Evolutionary conservation across 129 eudicot genomes (phyloP).

Genomic region (Artemisia annua): DNA sequence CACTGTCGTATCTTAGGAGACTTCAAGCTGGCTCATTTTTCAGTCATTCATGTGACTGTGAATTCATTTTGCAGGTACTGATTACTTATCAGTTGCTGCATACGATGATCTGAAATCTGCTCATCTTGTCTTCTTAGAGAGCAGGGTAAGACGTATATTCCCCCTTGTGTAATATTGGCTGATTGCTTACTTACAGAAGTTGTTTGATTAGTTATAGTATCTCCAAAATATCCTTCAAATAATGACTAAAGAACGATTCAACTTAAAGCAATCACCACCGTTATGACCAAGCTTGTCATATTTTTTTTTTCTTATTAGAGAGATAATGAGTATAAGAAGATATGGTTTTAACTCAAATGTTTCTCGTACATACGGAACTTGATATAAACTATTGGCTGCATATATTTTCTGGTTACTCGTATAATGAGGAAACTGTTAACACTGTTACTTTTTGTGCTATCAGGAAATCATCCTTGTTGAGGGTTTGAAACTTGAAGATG

Average conservation of each 20-base stretch:
- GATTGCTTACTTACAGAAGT: neutral
- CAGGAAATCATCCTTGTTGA: constrained; percentile 87
- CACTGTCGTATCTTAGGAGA: too few species aligned
- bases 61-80: constrained; percentile 55
- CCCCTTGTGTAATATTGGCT: neutral
- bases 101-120: constrained; percentile 55
- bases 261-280: too few species aligned
- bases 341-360: too few species aligned
- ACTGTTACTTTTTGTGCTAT: neutral
- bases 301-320: too few species aligned
- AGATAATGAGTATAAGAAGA: too few species aligned
- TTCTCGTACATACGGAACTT: too few species aligned
- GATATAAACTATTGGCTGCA: too few species aligned
- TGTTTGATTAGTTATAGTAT: neutral
- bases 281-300: too few species aligned
- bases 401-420: too few species aligned
- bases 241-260: neutral
- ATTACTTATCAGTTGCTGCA: constrained; percentile 94
- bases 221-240: neutral
- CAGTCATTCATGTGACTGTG: neutral
- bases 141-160: constrained; percentile 54
- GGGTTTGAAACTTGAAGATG: constrained; percentile 68
- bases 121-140: constrained; percentile 79
- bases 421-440: neutral
- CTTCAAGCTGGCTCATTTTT: too few species aligned